Evolutionary conservation across 345 rosid species (phyloP), one percentile per base, ranked within the genome.

Genomic region (Rhizophora mangle): DNA sequence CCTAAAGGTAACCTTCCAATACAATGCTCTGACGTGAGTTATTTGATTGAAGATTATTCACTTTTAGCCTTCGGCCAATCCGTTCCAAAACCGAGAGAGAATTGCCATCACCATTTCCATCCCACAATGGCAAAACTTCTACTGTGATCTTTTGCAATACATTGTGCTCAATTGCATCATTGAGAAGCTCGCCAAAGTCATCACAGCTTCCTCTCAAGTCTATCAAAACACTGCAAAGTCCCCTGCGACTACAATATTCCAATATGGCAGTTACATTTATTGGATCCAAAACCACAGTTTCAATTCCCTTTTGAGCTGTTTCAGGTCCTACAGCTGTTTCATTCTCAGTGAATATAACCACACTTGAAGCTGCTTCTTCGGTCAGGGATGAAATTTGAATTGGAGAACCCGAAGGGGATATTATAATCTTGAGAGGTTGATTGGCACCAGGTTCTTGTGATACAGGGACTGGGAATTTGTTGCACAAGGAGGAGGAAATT

Each of bases 111-210:
- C 79, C 55, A 27, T 63, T 65, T 62, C 32, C 85, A 58, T 65
- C 74, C 91, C 86, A 91, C 67, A 80, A 32, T 11, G 97, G 96
- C 69, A 88, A 73, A 53, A 88, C 74, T 82, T 91, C 95, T 67
- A 88, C 73, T 1, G 81, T 7, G 10, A 88, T 64, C 52, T 88
- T 94, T 71, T 79, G 93, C 73, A 87, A 63, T 74, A 79, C 43
- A 24, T 82, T 82, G 58, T 84, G 80, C 74, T 84, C 84, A 58
- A 82, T 26, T 2, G 81, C 83, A 39, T 84, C 86, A 67, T 63
- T 73, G 5, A 94, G 55, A 71, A 91, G 90, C 72, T 66, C 84
- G 69, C 64, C 84, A 70, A 88, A 81, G 56, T 87, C 87, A 56
- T 51, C 62, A 5, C 74, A 27, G 58, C 70, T 57, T 31, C 95